Evolutionary conservation across 495 filamentous ascomycete genomes (phyloP).

Genomic region (Antarctomyces pellizariae): DNA sequence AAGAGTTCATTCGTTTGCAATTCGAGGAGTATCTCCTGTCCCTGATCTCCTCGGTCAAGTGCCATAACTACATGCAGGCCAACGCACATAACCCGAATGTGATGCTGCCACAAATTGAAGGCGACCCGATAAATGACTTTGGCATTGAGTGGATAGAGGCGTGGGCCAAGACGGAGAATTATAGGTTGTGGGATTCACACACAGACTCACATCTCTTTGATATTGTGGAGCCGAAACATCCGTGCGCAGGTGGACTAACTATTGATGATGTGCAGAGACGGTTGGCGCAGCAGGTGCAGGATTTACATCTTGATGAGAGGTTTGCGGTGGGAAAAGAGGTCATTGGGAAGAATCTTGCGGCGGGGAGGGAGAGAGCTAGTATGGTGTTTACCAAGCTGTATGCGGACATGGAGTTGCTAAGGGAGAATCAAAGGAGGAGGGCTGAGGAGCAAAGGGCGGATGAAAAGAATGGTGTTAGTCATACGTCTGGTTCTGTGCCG

Average conservation of each 20-base stretch:
- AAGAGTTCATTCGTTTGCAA: constrained; percentile 92
- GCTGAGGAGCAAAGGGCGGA: constrained; percentile 25
- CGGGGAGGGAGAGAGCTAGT: constrained; percentile 63
- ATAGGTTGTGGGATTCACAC: constrained; percentile 47
- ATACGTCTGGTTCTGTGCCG: constrained; percentile 1
- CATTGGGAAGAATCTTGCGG: constrained; percentile 55
- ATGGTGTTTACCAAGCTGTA: constrained; percentile 69
- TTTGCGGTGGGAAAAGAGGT: constrained; percentile 56
- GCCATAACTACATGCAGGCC: constrained; percentile 50
- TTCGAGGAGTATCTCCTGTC: constrained; percentile 95
- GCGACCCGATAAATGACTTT: constrained; percentile 70
- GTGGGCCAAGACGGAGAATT: constrained; percentile 77
- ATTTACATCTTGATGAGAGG: constrained; percentile 70
- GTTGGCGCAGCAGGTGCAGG: constrained; percentile 67
- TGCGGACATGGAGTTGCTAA: constrained; percentile 66
- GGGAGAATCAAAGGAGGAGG: constrained; percentile 55
- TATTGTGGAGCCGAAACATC: constrained; percentile 78
- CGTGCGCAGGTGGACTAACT: constrained; percentile 78
- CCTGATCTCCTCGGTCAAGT: constrained; percentile 71
- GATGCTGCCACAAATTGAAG: constrained; percentile 44
- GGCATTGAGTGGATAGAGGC: constrained; percentile 47
- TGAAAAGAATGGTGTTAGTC: constrained; percentile 14
- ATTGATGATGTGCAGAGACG: constrained; percentile 89
- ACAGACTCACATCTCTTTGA: constrained; percentile 79
- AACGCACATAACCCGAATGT: constrained; percentile 33